Percentiles rank a stretch among this genome's conserved stretches.
Evolutionary conservation across 2,329 filamentous ascomycete species (phyloP).

Genomic region (Knufia fluminis): DNA sequence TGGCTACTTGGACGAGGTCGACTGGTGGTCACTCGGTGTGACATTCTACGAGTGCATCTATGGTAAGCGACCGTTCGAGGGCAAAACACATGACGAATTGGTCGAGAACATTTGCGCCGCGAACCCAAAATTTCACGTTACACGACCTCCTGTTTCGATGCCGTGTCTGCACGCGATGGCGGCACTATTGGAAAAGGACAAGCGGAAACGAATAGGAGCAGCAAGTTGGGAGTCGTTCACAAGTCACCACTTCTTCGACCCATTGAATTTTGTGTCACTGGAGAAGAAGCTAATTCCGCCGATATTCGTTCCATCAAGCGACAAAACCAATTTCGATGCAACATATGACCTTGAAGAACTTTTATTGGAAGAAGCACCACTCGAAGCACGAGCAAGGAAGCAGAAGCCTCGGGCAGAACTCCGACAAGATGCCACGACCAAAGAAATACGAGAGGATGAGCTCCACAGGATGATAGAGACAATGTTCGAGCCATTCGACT

Average conservation of each 20-base stretch:
- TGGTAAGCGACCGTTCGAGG: conserved; percentile 95
- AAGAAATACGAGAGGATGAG: conserved; percentile 90
- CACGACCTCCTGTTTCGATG: conserved; percentile 79
- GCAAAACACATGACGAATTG: conserved; percentile 71
- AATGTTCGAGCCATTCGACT: conserved; percentile 92
- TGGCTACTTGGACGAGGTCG: conserved; percentile 81
- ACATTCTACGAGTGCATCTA: conserved; percentile 99
- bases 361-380: conserved; percentile 81
- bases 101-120: conserved; percentile 72
- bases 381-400: conserved; percentile 83
- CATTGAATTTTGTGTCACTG: conserved; percentile 73
- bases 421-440: conserved; percentile 87
- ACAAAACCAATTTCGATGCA: conserved; percentile 98
- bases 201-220: conserved; percentile 71
- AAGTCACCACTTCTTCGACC: conserved; percentile 78
- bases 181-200: conserved; percentile 71
- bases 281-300: conserved; percentile 83
- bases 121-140: conserved; percentile 81
- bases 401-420: conserved; percentile 89
- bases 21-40: conserved; percentile 98
- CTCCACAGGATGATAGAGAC: conserved; percentile 89
- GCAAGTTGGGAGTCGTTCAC: conserved; percentile 75
- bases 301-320: conserved; percentile 84
- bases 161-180: conserved; percentile 83
- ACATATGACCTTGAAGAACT: conserved; percentile 96